Evolutionary conservation across 1,284 basidiomycete species (phyloP), one percentile per base, ranked within the genome.

Genomic region (Leccinum olivaceoglutinosum): DNA sequence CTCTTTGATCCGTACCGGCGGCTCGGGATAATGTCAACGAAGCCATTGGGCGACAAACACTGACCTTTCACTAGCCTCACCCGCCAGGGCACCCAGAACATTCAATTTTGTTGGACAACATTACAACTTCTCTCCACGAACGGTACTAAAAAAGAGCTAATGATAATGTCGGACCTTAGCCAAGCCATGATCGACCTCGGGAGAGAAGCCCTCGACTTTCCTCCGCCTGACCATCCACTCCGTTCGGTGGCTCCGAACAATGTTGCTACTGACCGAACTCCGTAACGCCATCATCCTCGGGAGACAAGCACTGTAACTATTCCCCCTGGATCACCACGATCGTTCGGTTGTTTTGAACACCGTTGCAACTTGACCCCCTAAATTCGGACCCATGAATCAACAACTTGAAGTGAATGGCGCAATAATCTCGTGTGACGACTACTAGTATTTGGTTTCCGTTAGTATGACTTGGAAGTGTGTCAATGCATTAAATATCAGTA

Each of bases 41-140:
- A 38, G 62, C 60, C 8, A 56, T 66, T 44, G 38, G 16, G 9
- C 39, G 34, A 18, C 53, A 53, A 14, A 60, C 63, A 49, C 34
- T 10, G 12, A 9, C 12, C 51, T 14, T 16, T 29, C 25, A 25
- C 25, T 25, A 21, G 21, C 21, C 21, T 54, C 51, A 11, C 21
- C 25, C 51, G 4, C 51, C 12, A 29, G 54, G 60, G 9, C 57
- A 65, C 18, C 60, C 61, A 6, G 57, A 63, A 18, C 61, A 21
- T 4, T 21, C 41, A 9, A 34, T n/a, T 1, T 49, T 55, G 2
- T 46, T 62, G 36, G 44, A 21, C 58, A 61, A 46, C 32, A 54
- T 62, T 55, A 54, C 60, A 29, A 1, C 0, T 36, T 14, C 7
- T 44, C 59, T 60, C 1, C 38, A 49, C 6, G 4, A 11, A 9